These are phyloP conservation scores for Yamadazyma membranifaciens DNA, from an alignment of 1,139 yeast genomes.

Conservation along the genomic window DNA sequence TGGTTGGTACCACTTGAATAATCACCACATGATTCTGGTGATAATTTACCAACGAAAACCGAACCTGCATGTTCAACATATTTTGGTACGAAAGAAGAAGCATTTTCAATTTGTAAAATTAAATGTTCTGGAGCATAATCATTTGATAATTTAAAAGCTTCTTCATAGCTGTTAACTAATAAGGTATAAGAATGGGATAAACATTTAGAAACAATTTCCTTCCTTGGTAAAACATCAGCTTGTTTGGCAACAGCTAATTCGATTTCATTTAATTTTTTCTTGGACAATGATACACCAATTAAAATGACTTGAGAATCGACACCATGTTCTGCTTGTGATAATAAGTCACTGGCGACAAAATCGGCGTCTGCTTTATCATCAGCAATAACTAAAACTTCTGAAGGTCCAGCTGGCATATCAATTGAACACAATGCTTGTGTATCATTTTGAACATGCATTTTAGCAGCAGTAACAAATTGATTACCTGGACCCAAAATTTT, in stretches of 20 bases:
- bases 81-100: constrained; percentile 64
- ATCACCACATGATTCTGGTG: constrained; percentile 98
- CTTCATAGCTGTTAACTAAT: constrained; percentile 61
- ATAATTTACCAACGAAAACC: constrained; percentile 91
- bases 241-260: constrained; percentile 82
- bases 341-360: constrained; percentile 90
- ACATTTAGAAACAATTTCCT: constrained; percentile 87
- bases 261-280: constrained; percentile 59
- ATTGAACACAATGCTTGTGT: constrained; percentile 92
- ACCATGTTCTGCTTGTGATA: constrained; percentile 99
- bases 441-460: constrained; percentile 95
- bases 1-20: constrained; percentile 97
- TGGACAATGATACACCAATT: constrained; percentile 72
- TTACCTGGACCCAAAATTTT: constrained; percentile 98
- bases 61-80: constrained; percentile 91
- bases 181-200: constrained; percentile 88
- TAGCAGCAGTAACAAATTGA: constrained; percentile 98
- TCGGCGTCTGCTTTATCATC: constrained; percentile 87
- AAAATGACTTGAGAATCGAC: constrained; percentile 95
- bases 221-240: constrained; percentile 86
- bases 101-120: constrained; percentile 83
- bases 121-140: constrained; percentile 96
- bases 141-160: constrained; percentile 83
- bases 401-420: constrained; percentile 99
- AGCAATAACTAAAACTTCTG: constrained; percentile 92